phyloP scores from a whole-genome alignment of 1,139 yeast species.

The Debaryomyces udenii region DNA sequence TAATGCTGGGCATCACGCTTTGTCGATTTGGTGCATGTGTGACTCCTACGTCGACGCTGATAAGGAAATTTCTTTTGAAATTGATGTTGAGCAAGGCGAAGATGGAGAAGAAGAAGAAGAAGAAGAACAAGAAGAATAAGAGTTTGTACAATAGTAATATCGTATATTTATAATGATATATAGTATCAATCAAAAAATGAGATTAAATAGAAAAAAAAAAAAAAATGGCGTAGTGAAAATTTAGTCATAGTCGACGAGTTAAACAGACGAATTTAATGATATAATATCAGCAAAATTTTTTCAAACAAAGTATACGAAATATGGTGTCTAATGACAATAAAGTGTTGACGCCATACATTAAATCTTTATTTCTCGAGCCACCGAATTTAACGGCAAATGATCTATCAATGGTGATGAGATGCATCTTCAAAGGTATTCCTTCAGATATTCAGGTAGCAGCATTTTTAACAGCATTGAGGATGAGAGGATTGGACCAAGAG shows the following conservation, averaged over 20 bases:
- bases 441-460: conserved; percentile 76
- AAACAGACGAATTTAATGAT: not conserved
- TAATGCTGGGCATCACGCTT: conserved; percentile 57
- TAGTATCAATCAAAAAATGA: not conserved
- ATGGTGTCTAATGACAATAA: conserved; percentile 23
- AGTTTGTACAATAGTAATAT: not conserved
- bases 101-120: conserved; percentile 13
- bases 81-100: conserved; percentile 36
- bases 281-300: too few species aligned
- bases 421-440: conserved; percentile 61
- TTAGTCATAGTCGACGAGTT: conserved; percentile 3
- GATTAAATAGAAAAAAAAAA: not conserved
- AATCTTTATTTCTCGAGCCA: conserved; percentile 60
- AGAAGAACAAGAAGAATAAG: conserved; percentile 9
- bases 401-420: conserved; percentile 59
- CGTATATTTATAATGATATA: not conserved
- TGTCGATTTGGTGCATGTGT: conserved; percentile 84
- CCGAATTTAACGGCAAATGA: conserved; percentile 64
- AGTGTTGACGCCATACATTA: conserved; percentile 63
- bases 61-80: conserved; percentile 64
- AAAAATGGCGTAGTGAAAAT: conserved; percentile 1
- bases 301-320: too few species aligned
- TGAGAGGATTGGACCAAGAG: conserved; percentile 77
- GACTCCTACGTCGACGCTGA: conserved; percentile 92
- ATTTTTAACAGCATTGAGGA: conserved; percentile 74